Evolutionary conservation across 1,139 yeast genomes (phyloP).

Genomic region (Pneumocystis wakefieldiae): DNA sequence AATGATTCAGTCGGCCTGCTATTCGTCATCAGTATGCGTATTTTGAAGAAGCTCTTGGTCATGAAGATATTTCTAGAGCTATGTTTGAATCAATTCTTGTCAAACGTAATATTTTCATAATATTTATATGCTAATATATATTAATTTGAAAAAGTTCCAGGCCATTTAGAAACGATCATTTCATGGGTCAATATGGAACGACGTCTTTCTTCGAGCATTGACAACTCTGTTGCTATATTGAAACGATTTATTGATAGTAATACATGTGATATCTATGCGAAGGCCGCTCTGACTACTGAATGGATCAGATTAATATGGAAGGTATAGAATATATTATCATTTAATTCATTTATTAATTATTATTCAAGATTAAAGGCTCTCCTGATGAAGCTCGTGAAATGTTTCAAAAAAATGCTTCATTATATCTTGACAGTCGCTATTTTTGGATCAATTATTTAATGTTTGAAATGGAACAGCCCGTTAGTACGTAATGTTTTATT

Average conservation of each 20-base stretch:
- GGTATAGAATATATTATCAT: background rate
- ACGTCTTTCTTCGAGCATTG: slow-evolving; percentile 11
- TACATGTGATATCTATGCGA: slow-evolving; percentile 13
- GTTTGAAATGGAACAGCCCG: slow-evolving; percentile 20
- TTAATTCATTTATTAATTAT: background rate
- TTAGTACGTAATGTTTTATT: slow-evolving; percentile 5
- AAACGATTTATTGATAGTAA: slow-evolving; percentile 20
- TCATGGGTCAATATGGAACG: slow-evolving; percentile 17
- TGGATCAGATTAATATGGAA: slow-evolving; percentile 19
- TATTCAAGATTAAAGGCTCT: slow-evolving; percentile 13
- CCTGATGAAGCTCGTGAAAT: slow-evolving; percentile 17
- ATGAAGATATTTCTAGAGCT: slow-evolving; percentile 21
- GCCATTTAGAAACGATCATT: slow-evolving; percentile 21
- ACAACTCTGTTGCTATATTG: slow-evolving; percentile 16
- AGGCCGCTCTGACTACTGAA: slow-evolving; percentile 18
- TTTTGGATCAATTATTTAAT: slow-evolving; percentile 24
- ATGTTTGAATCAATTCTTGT: slow-evolving; percentile 20
- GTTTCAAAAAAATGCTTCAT: slow-evolving; percentile 15
- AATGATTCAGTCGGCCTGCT: slow-evolving; percentile 17
- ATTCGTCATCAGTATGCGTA: slow-evolving; percentile 25
- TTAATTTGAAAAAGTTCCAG: slow-evolving; percentile 17
- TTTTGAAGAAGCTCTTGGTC: slow-evolving; percentile 23
- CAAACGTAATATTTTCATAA: slow-evolving; percentile 5
- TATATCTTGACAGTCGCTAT: slow-evolving; percentile 17
- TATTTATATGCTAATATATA: background rate